Evolutionary conservation across 768 basidiomycete species (phyloP), one percentile per base, ranked within the genome.

Genomic region (Pleurotus salmoneostramineus): DNA sequence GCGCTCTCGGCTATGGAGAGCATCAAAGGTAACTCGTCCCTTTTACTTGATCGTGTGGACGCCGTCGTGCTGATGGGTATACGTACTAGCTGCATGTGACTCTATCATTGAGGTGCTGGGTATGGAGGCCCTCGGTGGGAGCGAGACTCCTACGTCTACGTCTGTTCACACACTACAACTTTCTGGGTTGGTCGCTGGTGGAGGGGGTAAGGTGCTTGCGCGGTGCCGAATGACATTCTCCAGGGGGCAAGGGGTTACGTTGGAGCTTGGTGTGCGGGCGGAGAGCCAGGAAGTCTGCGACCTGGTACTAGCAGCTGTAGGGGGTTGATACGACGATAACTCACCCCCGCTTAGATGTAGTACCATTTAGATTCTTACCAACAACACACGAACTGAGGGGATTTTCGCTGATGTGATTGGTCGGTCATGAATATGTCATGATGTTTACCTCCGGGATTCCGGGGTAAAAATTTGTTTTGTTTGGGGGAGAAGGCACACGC

Each of bases 151-250:
- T 0, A 76, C 85, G 15, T 91, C 91, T 31, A 78, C 86, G 6
- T 88, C 94, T 3, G 90, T 98, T 50, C 97, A 99, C 73, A 96
- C 95, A 32, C 81, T 99, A 56, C 95, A 96, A 67, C 71, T 99
- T 44, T 93, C 95, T 12, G 97, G 97, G 45, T 67, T 98, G 61
- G 89, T 97, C 14, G 80, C 83, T 27, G 95, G 96, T 34, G 95
- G 95, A 21, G 94, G 92, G 27, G 95, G 95, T n/a, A 98, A 98
- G 76, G 91, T 97, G 34, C 81, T 99, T 57, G 95, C 87, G 21
- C 85, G 95, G 61, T 92, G 91, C 75, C 83, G 96, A 60, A 99
- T 98, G 97, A 98, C 96, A 8, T 98, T 83, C 72, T 87, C 90
- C 45, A 77, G 87, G 60, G 94, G 92, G 12, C 80, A 88, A 63